These are phyloP conservation scores for Gossypium trilobum DNA, from an alignment of 441 rosid genomes.

Conservation along the genomic window DNA sequence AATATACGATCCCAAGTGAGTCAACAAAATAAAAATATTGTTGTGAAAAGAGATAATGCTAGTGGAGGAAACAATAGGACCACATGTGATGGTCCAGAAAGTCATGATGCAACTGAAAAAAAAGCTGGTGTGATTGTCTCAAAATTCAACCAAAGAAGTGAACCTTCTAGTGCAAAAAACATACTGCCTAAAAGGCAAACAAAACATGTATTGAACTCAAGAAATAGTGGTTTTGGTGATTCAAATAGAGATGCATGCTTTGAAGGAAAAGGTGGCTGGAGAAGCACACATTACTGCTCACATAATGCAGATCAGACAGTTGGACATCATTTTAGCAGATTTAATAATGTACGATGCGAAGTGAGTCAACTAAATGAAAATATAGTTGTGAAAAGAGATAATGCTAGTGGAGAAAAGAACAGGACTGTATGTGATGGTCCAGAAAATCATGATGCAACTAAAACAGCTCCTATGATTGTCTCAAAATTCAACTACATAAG, in stretches of 20 bases:
- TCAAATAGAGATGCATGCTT: conserved; percentile 22
- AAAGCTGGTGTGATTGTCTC: conserved; percentile 21
- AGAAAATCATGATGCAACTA: conserved; percentile 15
- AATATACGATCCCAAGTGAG: conserved; percentile 20
- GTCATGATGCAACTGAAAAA: conserved; percentile 14
- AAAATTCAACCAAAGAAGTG: conserved; percentile 18
- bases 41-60: conserved; percentile 22
- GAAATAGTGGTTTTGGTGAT: conserved; percentile 20
- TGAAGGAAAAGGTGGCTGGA: conserved; percentile 45
- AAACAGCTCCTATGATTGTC: conserved; percentile 20
- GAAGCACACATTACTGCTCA: conserved; percentile 32
- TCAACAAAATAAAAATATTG: conserved; percentile 18
- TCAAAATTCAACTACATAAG: conserved; percentile 15
- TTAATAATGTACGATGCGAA: conserved; percentile 23
- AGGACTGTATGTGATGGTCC: conserved; percentile 10
- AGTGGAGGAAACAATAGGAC: conserved; percentile 20
- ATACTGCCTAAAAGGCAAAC: conserved; percentile 36
- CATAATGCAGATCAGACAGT: conserved; percentile 20
- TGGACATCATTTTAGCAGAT: conserved; percentile 18
- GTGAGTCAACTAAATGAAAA: conserved; percentile 11
- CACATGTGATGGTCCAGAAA: conserved; percentile 6
- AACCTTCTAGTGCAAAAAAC: conserved; percentile 18
- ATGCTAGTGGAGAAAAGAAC: conserved; percentile 19
- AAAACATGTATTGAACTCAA: conserved; percentile 17
- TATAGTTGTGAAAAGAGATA: conserved; percentile 25